phyloP scores from a whole-genome alignment of 495 filamentous ascomycete species.

The Glutinoglossum americanum region DNA sequence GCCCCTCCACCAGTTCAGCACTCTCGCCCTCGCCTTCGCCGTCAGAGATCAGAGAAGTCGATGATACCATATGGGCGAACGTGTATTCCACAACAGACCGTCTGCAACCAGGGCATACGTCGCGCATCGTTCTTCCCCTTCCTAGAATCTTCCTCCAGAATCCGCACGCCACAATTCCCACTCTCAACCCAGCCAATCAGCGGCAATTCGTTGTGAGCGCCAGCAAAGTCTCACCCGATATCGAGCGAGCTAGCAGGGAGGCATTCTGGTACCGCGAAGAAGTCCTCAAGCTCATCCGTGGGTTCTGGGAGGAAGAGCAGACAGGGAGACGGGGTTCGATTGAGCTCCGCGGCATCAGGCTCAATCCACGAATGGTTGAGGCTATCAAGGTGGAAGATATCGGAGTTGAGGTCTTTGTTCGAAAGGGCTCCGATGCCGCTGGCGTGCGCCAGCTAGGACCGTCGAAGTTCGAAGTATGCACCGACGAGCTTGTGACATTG shows the following conservation, averaged over 20 bases:
- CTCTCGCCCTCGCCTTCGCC: no score
- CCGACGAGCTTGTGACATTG: constrained; percentile 52
- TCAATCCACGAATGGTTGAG: constrained; percentile 64
- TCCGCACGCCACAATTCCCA: constrained; percentile 56
- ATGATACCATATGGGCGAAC: background rate
- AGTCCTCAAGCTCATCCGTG: constrained; percentile 47
- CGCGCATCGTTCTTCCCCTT: constrained; percentile 54
- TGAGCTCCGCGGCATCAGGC: constrained; percentile 50
- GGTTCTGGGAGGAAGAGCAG: constrained; percentile 44
- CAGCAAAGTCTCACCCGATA: constrained; percentile 53
- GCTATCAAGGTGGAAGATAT: constrained; percentile 65
- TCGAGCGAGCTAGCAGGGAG: constrained; percentile 56
- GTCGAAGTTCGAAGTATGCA: constrained; percentile 32
- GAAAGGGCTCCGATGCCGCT: constrained; percentile 6
- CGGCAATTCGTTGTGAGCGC: constrained; percentile 79
- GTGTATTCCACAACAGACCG: constrained; percentile 31
- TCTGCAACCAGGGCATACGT: constrained; percentile 57
- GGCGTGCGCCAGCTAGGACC: constrained; percentile 22
- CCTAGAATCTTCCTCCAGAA: constrained; percentile 56
- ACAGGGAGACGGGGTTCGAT: constrained; percentile 41
- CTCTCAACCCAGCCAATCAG: constrained; percentile 51
- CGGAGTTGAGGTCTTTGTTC: constrained; percentile 38
- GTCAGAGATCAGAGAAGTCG: background rate
- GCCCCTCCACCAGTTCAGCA: background rate
- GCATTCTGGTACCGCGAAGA: constrained; percentile 85